A percentile compares a stretch with the other conserved stretches of the same genome.
These are phyloP conservation scores for Citropsis articulata DNA, from an alignment of 345 rosid genomes.

Conservation along the genomic window DNA sequence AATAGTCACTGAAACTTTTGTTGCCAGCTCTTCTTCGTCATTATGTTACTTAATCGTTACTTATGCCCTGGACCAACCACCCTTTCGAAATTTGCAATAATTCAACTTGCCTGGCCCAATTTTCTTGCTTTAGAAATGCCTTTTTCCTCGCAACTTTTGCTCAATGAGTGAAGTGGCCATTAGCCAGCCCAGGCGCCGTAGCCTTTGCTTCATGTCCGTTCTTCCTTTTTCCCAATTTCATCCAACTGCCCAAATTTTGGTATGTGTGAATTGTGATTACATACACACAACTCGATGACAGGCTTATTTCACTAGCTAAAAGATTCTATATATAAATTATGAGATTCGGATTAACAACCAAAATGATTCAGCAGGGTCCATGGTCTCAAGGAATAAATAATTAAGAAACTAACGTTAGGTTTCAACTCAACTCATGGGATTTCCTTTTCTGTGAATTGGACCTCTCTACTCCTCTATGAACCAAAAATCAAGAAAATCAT, in stretches of 20 bases:
- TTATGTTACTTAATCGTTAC: slow-evolving; percentile 38
- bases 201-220: not conserved
- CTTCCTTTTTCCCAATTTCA: not conserved
- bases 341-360: not conserved
- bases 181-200: not conserved
- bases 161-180: slow-evolving; percentile 1
- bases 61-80: slow-evolving; percentile 18
- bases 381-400: not conserved
- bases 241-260: not conserved
- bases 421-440: not conserved
- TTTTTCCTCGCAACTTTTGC: slow-evolving; percentile 18
- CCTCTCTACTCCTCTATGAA: not conserved
- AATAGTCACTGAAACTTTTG: not conserved
- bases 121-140: slow-evolving; percentile 16
- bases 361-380: not conserved
- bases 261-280: no score
- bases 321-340: not conserved
- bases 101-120: slow-evolving; percentile 14
- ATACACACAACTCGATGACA: not conserved
- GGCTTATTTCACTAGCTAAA: not conserved
- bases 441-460: not conserved
- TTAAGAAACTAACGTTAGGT: slow-evolving; percentile 5
- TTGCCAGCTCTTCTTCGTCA: not conserved
- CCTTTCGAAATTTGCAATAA: slow-evolving; percentile 26
- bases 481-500: not conserved